Percentiles rank a stretch among this genome's conserved stretches.
These are phyloP conservation scores for Phytophthora litchii DNA, from an alignment of 352 stramenopile genomes.

Conservation along the genomic window DNA sequence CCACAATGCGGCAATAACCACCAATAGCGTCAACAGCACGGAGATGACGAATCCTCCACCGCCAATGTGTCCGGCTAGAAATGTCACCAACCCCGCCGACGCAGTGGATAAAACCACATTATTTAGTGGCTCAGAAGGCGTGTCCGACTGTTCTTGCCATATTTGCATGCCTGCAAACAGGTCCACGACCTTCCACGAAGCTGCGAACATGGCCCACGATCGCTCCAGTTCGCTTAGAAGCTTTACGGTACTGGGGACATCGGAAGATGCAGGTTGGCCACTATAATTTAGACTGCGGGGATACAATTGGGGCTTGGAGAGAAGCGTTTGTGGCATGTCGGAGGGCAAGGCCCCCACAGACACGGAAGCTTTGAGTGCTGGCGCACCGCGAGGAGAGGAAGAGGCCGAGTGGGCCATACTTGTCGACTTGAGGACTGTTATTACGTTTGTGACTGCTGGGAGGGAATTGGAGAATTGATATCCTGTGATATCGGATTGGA, in stretches of 20 bases:
- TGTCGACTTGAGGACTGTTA: not conserved
- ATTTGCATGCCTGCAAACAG: constrained; percentile 74
- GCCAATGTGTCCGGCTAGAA: constrained; percentile 69
- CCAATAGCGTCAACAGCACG: constrained; percentile 54
- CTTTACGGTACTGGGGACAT: constrained; percentile 63
- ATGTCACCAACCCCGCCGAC: constrained; percentile 60
- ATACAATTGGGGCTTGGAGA: constrained; percentile 16
- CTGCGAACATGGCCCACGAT: constrained; percentile 76
- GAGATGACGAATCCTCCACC: constrained; percentile 58
- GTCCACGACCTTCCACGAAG: constrained; percentile 69
- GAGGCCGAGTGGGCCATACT: constrained; percentile 18
- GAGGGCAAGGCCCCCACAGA: constrained; percentile 12
- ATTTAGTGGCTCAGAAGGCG: constrained; percentile 55
- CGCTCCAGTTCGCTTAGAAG: constrained; percentile 74
- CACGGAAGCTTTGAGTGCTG: constrained; percentile 16
- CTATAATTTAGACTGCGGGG: constrained; percentile 15
- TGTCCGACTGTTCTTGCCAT: constrained; percentile 56
- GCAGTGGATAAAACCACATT: constrained; percentile 59
- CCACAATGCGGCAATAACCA: constrained; percentile 56
- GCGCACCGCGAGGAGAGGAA: constrained; percentile 23
- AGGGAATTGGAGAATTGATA: not conserved
- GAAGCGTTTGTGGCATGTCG: no score
- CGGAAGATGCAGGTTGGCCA: constrained; percentile 18
- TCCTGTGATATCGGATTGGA: not conserved
- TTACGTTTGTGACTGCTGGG: no score